Evolutionary conservation across 2,329 filamentous ascomycete genomes (phyloP).

Genomic region (Stagonosporopsis chrysanthemi): DNA sequence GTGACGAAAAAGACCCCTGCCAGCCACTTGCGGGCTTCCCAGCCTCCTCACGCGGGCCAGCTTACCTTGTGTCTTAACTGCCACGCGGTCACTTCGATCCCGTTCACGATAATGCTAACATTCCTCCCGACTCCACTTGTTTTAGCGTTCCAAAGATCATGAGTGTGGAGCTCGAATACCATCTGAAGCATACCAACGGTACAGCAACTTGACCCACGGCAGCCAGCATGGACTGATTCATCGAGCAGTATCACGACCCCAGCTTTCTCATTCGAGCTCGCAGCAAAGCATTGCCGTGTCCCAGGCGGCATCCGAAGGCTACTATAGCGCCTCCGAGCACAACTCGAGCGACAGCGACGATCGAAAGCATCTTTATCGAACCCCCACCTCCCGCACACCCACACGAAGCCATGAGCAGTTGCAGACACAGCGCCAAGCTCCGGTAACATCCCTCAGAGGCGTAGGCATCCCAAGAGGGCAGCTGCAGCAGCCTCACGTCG

Average conservation of each 20-base stretch:
- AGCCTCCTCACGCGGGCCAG: conserved; percentile 29
- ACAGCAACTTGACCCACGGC: conserved; percentile 10
- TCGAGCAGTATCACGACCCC: conserved; percentile 49
- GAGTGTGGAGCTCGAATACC: conserved; percentile 47
- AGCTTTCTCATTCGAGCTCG: conserved; percentile 51
- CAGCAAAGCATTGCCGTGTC: conserved; percentile 58
- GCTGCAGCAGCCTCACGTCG: conserved; percentile 20
- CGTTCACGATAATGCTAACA: conserved; percentile 34
- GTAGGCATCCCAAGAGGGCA: conserved; percentile 44
- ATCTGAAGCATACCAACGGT: conserved; percentile 54
- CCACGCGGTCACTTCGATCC: conserved; percentile 14
- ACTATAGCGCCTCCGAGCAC: conserved; percentile 56
- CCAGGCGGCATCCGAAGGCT: conserved; percentile 59
- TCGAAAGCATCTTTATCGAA: conserved; percentile 40
- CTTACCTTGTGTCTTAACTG: conserved; percentile 30
- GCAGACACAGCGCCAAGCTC: conserved; percentile 34
- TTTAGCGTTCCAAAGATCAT: conserved; percentile 41
- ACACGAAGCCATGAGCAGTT: conserved; percentile 49
- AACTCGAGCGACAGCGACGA: conserved; percentile 49
- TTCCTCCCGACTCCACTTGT: conserved; percentile 38
- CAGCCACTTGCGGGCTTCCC: conserved; percentile 32
- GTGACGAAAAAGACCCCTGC: conserved; percentile 34
- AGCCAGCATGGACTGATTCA: conserved; percentile 24
- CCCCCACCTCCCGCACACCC: conserved; percentile 48
- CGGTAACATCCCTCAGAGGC: conserved; percentile 45